Percentiles rank a stretch among this genome's conserved stretches.
phyloP scores from a whole-genome alignment of 352 stramenopile species.

The Pythium brassicae region DNA sequence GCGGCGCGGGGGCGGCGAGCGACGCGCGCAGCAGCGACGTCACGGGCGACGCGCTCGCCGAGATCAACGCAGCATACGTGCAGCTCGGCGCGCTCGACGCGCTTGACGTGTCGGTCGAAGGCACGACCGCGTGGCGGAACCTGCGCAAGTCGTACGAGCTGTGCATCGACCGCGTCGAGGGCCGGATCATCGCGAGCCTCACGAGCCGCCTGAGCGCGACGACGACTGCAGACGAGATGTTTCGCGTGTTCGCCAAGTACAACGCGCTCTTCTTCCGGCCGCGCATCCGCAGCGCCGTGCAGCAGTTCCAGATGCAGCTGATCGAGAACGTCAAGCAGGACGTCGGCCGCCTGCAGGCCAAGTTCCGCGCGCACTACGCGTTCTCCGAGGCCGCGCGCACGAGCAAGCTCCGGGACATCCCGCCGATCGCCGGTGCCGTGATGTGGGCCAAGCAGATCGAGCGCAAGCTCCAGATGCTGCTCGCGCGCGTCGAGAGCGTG shows the following conservation, averaged over 20 bases:
- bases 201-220: slow-evolving; percentile 84
- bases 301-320: slow-evolving; percentile 99
- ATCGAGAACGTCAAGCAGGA: slow-evolving; percentile 98
- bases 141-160: slow-evolving; percentile 88
- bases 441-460: slow-evolving; percentile 99
- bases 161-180: slow-evolving; percentile 91
- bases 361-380: slow-evolving; percentile 94
- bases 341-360: slow-evolving; percentile 95
- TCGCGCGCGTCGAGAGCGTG: slow-evolving; percentile 96
- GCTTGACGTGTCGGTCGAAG: slow-evolving; percentile 85
- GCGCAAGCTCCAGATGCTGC: slow-evolving; percentile 95
- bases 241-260: slow-evolving; percentile 97
- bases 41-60: slow-evolving; percentile 72
- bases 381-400: slow-evolving; percentile 94
- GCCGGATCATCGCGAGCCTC: slow-evolving; percentile 87
- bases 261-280: slow-evolving; percentile 97
- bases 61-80: slow-evolving; percentile 89
- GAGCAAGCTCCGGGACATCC: slow-evolving; percentile 95
- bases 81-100: slow-evolving; percentile 75
- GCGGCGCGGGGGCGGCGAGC: slow-evolving; percentile 23
- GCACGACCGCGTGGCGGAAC: slow-evolving; percentile 78
- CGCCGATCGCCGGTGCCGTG: slow-evolving; percentile 96
- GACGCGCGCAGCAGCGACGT: slow-evolving; percentile 54
- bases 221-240: slow-evolving; percentile 94
- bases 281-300: slow-evolving; percentile 93